Conservation (phyloP, 2,329 filamentous ascomycete genomes). For the Colletotrichum eremochloae region DNA sequence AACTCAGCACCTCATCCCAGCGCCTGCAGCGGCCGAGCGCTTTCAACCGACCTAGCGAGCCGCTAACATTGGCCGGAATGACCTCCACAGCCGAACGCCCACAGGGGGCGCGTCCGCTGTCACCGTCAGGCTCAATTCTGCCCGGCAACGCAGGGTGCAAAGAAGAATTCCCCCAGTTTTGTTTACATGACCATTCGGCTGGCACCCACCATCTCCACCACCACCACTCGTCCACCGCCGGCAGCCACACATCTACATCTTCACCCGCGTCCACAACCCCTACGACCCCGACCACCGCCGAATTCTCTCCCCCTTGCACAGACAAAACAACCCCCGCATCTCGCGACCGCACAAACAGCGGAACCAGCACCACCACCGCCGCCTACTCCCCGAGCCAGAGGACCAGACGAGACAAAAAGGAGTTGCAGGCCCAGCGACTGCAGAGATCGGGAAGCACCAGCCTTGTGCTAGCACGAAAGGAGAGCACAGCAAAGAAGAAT, state of each 20-base stretch:
- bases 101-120: slow-evolving; percentile 42
- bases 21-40: slow-evolving; percentile 41
- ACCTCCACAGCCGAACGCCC: slow-evolving; percentile 30
- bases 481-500: slow-evolving; percentile 48
- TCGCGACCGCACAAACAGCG: slow-evolving; percentile 44
- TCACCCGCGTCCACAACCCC: slow-evolving; percentile 47
- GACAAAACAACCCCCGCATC: slow-evolving; percentile 44
- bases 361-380: slow-evolving; percentile 33
- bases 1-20: slow-evolving; percentile 32
- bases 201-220: slow-evolving; percentile 35
- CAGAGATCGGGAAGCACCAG: slow-evolving; percentile 60
- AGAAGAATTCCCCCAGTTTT: slow-evolving; percentile 58
- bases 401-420: slow-evolving; percentile 61
- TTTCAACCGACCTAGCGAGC: slow-evolving; percentile 39
- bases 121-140: slow-evolving; percentile 43
- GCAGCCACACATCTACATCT: slow-evolving; percentile 43
- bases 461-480: slow-evolving; percentile 49
- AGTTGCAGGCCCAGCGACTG: slow-evolving; percentile 63
- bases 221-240: slow-evolving; percentile 30
- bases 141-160: slow-evolving; percentile 54
- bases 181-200: slow-evolving; percentile 54
- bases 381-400: slow-evolving; percentile 51
- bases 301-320: slow-evolving; percentile 42
- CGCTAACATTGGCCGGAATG: slow-evolving; percentile 42
- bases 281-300: slow-evolving; percentile 46